These are phyloP conservation scores for Trametes coccinea DNA, from an alignment of 768 basidiomycete species.

Conservation along the genomic window DNA sequence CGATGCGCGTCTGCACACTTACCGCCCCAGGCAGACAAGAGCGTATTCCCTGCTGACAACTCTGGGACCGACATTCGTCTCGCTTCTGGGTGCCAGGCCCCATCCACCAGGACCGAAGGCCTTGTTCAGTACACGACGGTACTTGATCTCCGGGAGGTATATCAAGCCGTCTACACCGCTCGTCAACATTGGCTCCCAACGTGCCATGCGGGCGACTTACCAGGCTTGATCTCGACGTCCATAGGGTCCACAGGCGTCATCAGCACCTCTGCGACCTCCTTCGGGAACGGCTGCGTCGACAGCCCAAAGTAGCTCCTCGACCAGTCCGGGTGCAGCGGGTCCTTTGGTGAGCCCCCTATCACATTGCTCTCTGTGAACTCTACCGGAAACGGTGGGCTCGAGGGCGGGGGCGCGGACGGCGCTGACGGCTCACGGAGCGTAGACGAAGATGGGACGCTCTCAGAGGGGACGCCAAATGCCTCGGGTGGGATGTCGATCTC, in stretches of 20 bases:
- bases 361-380: slow-evolving; percentile 13
- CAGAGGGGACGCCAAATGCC: slow-evolving; percentile 8
- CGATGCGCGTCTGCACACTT: slow-evolving; percentile 27
- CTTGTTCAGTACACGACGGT: slow-evolving; percentile 85
- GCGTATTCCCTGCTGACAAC: slow-evolving; percentile 94
- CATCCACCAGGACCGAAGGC: slow-evolving; percentile 97
- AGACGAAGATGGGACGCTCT: slow-evolving; percentile 23
- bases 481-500: slow-evolving; percentile 22
- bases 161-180: slow-evolving; percentile 74
- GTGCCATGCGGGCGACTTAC: slow-evolving; percentile 42
- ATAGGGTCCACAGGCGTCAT: slow-evolving; percentile 70
- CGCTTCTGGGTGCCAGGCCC: slow-evolving; percentile 92
- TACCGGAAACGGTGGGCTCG: background rate
- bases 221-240: slow-evolving; percentile 95
- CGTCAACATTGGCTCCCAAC: background rate
- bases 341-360: slow-evolving; percentile 9
- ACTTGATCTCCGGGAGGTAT: slow-evolving; percentile 97
- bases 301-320: slow-evolving; percentile 85
- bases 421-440: slow-evolving; percentile 4
- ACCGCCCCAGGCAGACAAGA: slow-evolving; percentile 90
- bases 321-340: slow-evolving; percentile 67
- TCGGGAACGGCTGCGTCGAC: slow-evolving; percentile 72
- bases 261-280: slow-evolving; percentile 70
- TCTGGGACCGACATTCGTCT: slow-evolving; percentile 86
- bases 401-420: background rate